Base-by-base conservation (phyloP, 768 basidiomycete species). In the Melanogaster broomeanus region DNA sequence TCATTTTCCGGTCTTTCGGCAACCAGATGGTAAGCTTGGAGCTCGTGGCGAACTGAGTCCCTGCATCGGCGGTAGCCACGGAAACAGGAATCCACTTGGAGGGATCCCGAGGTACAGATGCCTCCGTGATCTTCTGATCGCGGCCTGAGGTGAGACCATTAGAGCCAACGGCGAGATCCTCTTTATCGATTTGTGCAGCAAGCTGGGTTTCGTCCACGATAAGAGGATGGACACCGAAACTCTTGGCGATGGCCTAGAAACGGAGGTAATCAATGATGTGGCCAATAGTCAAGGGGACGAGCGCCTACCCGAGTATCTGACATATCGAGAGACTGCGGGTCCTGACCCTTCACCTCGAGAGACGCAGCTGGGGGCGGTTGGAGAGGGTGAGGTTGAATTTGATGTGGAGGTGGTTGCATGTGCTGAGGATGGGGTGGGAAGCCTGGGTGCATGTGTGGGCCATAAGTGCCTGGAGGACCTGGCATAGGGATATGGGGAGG, bases 301-400 rank as follows among this genome's bases (percentile, higher is more conserved):
- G 34, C 41, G 63, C 69, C 41, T 58, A 81, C 83, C 57, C 81
- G 81, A 7, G 86, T 79, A 63, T 79, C 83, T 44, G 88, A 87
- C 77, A 92, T 80, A 67, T 93, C 88, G 57, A 89, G 84, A 6
- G 83, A 80, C 53, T 87, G 80, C 4, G 91, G 91, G 63, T 93
- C 91, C 57, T 84, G 82, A 44, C 88, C 90, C 63, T 84, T 88
- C 60, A 84, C 79, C 49, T 79, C 71, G 42, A 70, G 58, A 18
- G 57, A 31, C 15, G 64, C 22, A 13, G 65, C 21, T 31, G 54
- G 49, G 15, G 62, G 59, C 28, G 59, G 49, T 27, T 62, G 62
- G 35, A 66, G 28, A 19, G 59, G 40, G 3, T 49, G 67, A 10
- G 59, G 64, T 6, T 69, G 69, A 13, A 73, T 71, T 34, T 73